Conservation (phyloP, 2,329 filamentous ascomycete species). For the Fusarium xyrophilum region DNA sequence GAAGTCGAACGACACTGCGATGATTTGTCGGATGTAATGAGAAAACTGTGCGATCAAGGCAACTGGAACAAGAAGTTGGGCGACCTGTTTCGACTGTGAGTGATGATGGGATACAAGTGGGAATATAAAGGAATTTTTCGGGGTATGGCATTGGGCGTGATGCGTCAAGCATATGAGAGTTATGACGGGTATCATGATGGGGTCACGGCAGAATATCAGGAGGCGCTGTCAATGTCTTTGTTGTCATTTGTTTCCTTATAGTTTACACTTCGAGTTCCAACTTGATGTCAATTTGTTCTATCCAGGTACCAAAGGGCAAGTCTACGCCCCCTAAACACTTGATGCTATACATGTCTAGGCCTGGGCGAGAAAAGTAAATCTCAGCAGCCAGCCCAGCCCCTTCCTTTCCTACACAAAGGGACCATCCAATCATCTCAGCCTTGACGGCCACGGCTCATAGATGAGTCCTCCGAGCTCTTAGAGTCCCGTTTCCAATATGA, state of each 20-base stretch:
- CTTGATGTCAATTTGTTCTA: background rate
- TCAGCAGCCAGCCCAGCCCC: background rate
- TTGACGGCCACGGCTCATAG: background rate
- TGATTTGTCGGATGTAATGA: conserved; percentile 42
- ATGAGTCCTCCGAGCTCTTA: background rate
- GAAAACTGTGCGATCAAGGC: conserved; percentile 36
- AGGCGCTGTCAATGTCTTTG: background rate
- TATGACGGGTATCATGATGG: background rate
- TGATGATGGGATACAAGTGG: background rate
- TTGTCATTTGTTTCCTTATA: background rate
- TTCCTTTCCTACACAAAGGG: too few relatives aligned
- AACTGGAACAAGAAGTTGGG: conserved; percentile 44
- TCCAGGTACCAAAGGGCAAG: background rate
- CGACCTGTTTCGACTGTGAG: conserved; percentile 37
- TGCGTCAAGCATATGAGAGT: conserved; percentile 25
- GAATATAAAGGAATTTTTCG: conserved; percentile 8
- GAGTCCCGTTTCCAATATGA: background rate
- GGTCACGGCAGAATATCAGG: background rate
- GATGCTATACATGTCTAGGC: background rate
- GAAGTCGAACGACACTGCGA: conserved; percentile 46
- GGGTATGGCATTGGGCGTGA: conserved; percentile 35
- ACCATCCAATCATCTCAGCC: background rate
- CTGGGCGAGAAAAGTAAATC: background rate
- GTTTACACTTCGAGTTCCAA: background rate
- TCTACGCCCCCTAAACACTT: background rate